These are phyloP conservation scores for Ganoderma multipileum DNA, from an alignment of 1,284 basidiomycete genomes.

Conservation along the genomic window DNA sequence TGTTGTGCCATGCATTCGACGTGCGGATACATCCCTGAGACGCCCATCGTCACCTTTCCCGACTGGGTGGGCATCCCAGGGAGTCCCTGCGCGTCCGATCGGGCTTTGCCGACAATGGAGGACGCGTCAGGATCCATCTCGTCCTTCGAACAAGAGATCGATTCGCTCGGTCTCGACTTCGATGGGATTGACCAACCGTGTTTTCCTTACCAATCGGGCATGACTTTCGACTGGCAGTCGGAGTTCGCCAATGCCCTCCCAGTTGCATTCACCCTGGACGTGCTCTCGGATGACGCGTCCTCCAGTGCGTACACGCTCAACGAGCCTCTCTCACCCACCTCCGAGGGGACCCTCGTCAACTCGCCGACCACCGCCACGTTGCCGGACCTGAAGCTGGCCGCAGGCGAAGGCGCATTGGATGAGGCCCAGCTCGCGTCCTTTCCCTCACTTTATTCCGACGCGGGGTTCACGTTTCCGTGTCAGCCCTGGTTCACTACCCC, in stretches of 20 bases:
- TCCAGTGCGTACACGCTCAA: neutral
- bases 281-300: neutral
- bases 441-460: neutral
- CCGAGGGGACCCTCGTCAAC: neutral
- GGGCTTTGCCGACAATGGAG: constrained; percentile 2
- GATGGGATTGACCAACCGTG: neutral
- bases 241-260: neutral
- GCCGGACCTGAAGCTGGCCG: neutral
- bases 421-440: neutral
- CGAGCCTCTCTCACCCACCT: neutral
- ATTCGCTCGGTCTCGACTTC: neutral
- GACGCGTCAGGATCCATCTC: neutral
- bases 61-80: constrained; percentile 8
- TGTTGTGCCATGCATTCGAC: neutral
- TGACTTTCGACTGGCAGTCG: constrained; percentile 3
- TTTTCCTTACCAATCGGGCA: neutral
- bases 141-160: constrained; percentile 9
- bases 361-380: neutral
- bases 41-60: neutral
- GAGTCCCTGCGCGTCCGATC: constrained; percentile 1
- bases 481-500: neutral
- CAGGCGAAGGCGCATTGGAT: neutral
- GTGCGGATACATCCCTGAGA: neutral
- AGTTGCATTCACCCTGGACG: neutral
- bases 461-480: neutral